Percentiles rank a stretch among this genome's conserved stretches.
phyloP scores from a whole-genome alignment of 139 green algal species.

The Edaphochlamys debaryana region DNA sequence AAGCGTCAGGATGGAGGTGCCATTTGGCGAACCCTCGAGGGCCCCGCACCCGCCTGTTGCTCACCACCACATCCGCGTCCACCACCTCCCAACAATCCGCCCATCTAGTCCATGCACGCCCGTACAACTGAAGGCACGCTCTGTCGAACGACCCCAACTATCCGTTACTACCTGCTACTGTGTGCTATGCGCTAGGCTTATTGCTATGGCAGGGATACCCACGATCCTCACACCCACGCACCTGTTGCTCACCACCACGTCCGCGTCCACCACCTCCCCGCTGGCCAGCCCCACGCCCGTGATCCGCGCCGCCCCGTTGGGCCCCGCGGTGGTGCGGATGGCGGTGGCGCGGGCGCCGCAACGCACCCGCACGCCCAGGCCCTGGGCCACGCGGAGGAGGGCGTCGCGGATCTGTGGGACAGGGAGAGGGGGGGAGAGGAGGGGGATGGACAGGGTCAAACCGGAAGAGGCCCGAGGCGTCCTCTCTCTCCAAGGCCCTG shows the following conservation, averaged over 20 bases:
- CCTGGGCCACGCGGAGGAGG: slow-evolving; percentile 44
- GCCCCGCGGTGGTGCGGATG: slow-evolving; percentile 26
- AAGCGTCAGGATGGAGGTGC: no score
- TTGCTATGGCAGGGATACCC: no score
- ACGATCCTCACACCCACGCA: no score
- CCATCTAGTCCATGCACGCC: no score
- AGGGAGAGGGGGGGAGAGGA: background rate
- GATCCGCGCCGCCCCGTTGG: background rate
- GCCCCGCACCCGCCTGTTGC: slow-evolving; percentile 64
- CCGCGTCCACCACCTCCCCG: slow-evolving; percentile 62
- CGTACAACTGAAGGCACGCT: no score
- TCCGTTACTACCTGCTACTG: no score
- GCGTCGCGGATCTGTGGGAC: slow-evolving; percentile 55
- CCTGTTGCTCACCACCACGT: slow-evolving; percentile 79
- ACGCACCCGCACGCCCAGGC: slow-evolving; percentile 60
- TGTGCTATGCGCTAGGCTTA: no score
- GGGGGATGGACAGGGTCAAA: no score
- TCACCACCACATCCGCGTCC: slow-evolving; percentile 75
- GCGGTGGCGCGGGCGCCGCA: slow-evolving; percentile 48
- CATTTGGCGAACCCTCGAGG: no score
- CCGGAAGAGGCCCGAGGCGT: no score
- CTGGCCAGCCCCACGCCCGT: slow-evolving; percentile 65
- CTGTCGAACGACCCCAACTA: no score
- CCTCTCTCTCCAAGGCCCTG: no score
- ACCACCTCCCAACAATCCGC: slow-evolving; percentile 60